phyloP scores from a whole-genome alignment of 768 basidiomycete genomes.

The Russula sp. region DNA sequence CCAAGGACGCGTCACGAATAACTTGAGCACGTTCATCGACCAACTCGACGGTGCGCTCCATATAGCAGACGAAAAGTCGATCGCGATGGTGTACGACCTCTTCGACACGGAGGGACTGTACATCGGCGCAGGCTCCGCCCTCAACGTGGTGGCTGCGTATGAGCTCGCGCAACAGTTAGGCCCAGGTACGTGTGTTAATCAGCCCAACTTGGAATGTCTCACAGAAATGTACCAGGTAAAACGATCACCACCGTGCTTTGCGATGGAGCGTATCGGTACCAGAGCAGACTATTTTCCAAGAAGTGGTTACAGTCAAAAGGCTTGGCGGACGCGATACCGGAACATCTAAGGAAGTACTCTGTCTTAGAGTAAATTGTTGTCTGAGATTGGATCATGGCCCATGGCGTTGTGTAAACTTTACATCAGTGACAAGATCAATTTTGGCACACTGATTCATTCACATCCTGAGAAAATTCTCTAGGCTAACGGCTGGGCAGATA shows the following conservation, averaged over 20 bases:
- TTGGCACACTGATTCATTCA: neutral
- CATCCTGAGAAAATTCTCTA: neutral
- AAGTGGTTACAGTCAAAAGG: slow-evolving; percentile 84
- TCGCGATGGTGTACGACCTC: slow-evolving; percentile 90
- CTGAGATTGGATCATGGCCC: neutral
- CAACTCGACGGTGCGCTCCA: slow-evolving; percentile 78
- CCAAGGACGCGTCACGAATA: slow-evolving; percentile 92
- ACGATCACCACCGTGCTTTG: slow-evolving; percentile 85
- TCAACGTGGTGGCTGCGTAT: slow-evolving; percentile 92
- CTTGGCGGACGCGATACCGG: slow-evolving; percentile 71
- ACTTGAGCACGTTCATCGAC: slow-evolving; percentile 76
- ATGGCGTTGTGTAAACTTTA: neutral
- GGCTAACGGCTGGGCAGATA: neutral
- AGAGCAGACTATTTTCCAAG: slow-evolving; percentile 91
- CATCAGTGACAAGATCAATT: neutral
- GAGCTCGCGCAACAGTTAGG: slow-evolving; percentile 83
- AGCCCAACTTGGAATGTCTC: neutral
- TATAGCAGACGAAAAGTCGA: slow-evolving; percentile 83
- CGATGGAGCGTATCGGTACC: slow-evolving; percentile 97
- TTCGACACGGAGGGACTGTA: slow-evolving; percentile 92
- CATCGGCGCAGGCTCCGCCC: slow-evolving; percentile 86
- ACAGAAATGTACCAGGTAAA: slow-evolving; percentile 47
- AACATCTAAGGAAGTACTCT: slow-evolving; percentile 80
- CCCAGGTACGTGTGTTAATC: slow-evolving; percentile 46
- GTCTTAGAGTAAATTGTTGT: slow-evolving; percentile 58